Evolutionary conservation across 2,329 filamentous ascomycete genomes (phyloP).

Genomic region (Colletotrichum musicola): DNA sequence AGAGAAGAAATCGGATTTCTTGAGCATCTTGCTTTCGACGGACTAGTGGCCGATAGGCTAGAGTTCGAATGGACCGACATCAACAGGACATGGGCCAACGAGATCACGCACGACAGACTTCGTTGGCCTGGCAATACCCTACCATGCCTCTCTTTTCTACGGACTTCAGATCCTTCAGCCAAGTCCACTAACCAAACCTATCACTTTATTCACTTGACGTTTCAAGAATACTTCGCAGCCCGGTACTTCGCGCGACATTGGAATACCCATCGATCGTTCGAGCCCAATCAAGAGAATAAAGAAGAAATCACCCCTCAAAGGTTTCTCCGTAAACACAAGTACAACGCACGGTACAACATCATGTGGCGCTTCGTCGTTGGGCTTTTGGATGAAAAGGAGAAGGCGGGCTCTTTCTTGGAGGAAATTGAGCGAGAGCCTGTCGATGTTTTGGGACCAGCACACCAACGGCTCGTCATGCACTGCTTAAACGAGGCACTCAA

Average conservation of each 20-base stretch:
- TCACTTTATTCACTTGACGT: slow-evolving; percentile 32
- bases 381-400: not conserved
- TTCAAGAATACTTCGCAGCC: slow-evolving; percentile 34
- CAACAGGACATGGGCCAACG: not conserved
- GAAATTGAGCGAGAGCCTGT: slow-evolving; percentile 48
- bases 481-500: slow-evolving; percentile 50
- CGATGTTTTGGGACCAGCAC: slow-evolving; percentile 51
- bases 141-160: not conserved
- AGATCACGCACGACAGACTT: too few species aligned
- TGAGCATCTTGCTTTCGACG: not conserved
- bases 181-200: not conserved
- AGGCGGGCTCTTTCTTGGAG: not conserved
- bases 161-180: slow-evolving; percentile 21
- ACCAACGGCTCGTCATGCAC: slow-evolving; percentile 54
- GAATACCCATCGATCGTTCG: not conserved
- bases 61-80: not conserved
- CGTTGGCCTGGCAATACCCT: not conserved
- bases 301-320: slow-evolving; percentile 26
- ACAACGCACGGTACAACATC: slow-evolving; percentile 11
- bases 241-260: slow-evolving; percentile 18
- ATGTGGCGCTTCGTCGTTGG: slow-evolving; percentile 12
- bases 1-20: not conserved
- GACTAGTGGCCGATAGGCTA: not conserved
- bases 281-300: not conserved
- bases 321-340: slow-evolving; percentile 7